These are phyloP conservation scores for Rhodamnia rubescens DNA, from an alignment of 345 rosid genomes.

Conservation along the genomic window DNA sequence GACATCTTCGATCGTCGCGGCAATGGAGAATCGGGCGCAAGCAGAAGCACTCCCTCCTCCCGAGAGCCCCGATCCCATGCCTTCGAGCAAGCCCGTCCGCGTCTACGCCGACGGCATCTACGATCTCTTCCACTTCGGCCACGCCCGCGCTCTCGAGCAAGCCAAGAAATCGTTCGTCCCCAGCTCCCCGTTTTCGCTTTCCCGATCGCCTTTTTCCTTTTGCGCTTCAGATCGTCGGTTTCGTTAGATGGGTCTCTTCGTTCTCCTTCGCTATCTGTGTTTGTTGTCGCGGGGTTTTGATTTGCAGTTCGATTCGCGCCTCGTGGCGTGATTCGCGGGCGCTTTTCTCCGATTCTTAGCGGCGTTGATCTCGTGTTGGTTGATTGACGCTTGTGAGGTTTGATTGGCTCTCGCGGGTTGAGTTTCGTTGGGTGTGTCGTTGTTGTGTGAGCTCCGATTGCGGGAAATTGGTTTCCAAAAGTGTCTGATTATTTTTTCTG, in stretches of 20 bases:
- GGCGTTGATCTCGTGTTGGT: background rate
- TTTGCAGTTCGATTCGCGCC: too few species aligned
- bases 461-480: background rate
- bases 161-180: conserved; percentile 71
- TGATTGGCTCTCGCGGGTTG: background rate
- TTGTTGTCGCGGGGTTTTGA: too few species aligned
- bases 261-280: too few species aligned
- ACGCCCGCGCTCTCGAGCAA: conserved; percentile 92
- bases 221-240: background rate
- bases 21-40: background rate
- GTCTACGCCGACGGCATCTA: conserved; percentile 99
- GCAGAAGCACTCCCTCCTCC: background rate
- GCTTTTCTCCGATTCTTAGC: background rate
- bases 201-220: background rate
- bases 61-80: conserved; percentile 2
- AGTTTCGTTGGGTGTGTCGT: background rate
- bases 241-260: background rate
- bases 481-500: background rate
- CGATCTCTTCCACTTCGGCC: conserved; percentile 97
- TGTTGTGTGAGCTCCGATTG: background rate
- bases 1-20: background rate
- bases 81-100: conserved; percentile 51
- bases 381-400: background rate
- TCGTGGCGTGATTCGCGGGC: background rate
- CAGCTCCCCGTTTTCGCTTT: background rate